Conservation (phyloP, 2,329 filamentous ascomycete genomes). For the Beauveria varroae region DNA sequence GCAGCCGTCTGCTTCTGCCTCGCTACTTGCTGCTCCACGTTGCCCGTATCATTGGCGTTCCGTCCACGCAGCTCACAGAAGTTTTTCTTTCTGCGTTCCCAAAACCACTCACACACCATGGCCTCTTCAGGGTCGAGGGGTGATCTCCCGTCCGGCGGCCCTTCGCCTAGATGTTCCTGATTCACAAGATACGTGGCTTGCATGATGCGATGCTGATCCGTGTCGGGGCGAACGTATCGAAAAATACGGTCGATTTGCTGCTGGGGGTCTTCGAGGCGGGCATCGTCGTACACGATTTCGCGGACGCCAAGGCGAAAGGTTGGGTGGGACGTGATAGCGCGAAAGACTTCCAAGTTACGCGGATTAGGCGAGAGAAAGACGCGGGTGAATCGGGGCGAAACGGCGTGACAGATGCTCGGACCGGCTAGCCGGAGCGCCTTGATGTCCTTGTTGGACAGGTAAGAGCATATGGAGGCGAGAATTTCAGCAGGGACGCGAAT, state of each 20-base stretch:
- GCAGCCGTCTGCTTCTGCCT: neutral
- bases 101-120: neutral
- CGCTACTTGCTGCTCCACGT: neutral
- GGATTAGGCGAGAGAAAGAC: slow-evolving; percentile 34
- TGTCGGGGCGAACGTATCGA: no score
- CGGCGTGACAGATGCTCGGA: neutral
- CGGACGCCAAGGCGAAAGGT: slow-evolving; percentile 22
- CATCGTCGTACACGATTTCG: slow-evolving; percentile 35
- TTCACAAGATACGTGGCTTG: no score
- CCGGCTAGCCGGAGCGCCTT: neutral
- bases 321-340: slow-evolving; percentile 28
- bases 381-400: slow-evolving; percentile 12
- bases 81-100: neutral
- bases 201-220: no score
- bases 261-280: neutral
- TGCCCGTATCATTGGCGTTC: neutral
- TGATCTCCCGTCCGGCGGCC: no score
- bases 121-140: neutral
- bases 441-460: neutral
- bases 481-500: neutral
- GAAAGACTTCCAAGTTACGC: slow-evolving; percentile 28
- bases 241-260: neutral
- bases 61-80: neutral
- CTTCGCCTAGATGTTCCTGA: no score
- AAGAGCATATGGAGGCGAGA: neutral